phyloP scores from a whole-genome alignment of 2,329 filamentous ascomycete genomes.

The Trichoderma guizhouense region DNA sequence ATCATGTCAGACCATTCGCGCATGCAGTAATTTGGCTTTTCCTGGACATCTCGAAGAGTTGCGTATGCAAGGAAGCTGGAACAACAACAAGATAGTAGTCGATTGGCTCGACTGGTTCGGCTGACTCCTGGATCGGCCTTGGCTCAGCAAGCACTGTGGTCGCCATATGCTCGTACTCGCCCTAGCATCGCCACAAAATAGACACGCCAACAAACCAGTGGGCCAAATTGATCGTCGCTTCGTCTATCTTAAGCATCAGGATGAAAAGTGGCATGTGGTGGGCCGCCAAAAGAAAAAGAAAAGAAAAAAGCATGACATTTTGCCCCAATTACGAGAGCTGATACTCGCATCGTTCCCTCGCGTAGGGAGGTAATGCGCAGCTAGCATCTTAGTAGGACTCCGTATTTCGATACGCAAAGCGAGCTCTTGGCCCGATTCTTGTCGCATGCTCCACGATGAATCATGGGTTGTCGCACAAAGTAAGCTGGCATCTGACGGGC shows the following conservation, averaged over 20 bases:
- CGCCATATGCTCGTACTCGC: background rate
- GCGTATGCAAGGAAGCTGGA: background rate
- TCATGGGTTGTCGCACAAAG: background rate
- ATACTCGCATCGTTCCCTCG: background rate
- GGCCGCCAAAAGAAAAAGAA: background rate
- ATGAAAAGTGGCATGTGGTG: background rate
- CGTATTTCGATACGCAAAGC: background rate
- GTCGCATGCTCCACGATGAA: background rate
- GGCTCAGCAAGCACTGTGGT: background rate
- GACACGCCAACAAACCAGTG: background rate
- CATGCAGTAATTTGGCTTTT: background rate
- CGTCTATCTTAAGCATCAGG: conserved; percentile 5
- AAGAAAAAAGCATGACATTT: background rate
- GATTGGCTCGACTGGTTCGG: background rate
- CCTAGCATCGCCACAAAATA: background rate
- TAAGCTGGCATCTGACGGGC: background rate
- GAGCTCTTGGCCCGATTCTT: background rate
- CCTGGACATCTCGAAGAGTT: background rate
- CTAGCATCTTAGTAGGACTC: background rate
- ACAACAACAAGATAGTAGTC: background rate
- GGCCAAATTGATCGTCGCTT: conserved; percentile 2
- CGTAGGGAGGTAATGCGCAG: background rate
- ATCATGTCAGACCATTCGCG: conserved; percentile 1
- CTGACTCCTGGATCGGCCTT: background rate
- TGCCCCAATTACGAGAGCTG: background rate